Evolutionary conservation across 495 filamentous ascomycete genomes (phyloP).

Genomic region (Neurospora sublineolata): DNA sequence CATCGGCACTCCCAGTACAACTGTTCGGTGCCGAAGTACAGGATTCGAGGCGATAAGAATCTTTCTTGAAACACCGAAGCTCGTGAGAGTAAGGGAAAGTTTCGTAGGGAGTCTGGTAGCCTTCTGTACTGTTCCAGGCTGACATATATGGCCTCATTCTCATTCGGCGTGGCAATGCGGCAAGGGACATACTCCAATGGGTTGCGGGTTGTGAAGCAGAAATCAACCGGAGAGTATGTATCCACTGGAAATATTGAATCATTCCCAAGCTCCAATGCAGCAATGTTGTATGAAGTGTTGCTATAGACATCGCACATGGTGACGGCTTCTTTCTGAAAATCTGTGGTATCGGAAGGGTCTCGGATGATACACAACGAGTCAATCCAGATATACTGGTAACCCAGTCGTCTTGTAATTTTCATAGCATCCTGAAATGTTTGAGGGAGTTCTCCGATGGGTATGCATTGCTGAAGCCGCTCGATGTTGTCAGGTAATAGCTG

Average conservation of each 20-base stretch:
- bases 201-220: neutral
- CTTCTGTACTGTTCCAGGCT: neutral
- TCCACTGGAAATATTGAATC: neutral
- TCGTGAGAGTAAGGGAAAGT: neutral
- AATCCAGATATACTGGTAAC: neutral
- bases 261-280: neutral
- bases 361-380: neutral
- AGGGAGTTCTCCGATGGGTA: neutral
- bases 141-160: neutral
- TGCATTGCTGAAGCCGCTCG: neutral
- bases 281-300: neutral
- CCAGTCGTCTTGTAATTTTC: neutral
- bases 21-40: neutral
- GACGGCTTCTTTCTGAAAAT: neutral
- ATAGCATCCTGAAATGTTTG: neutral
- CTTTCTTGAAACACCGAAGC: neutral
- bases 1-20: neutral
- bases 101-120: neutral
- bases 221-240: neutral
- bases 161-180: neutral
- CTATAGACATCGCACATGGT: neutral
- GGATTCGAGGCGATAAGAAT: neutral
- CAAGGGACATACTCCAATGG: neutral
- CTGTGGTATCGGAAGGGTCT: neutral
- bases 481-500: neutral